phyloP scores from a whole-genome alignment of 805 yeast genomes.

The Cyberlindnera misumaiensis region DNA sequence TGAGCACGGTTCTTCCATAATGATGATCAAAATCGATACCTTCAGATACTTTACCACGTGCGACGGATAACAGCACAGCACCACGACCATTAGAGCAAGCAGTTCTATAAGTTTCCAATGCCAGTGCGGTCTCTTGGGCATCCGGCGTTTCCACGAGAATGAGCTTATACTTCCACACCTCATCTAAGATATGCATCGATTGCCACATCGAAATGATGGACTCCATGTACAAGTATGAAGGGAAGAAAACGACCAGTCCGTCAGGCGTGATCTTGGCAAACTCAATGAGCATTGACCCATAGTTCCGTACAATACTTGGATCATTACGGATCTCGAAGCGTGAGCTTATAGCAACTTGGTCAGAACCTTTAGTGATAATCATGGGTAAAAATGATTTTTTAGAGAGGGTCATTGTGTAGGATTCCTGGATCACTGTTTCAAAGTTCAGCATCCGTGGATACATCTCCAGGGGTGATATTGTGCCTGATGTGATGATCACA shows the following conservation, averaged over 20 bases:
- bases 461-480: constrained; percentile 97
- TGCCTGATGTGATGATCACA: constrained; percentile 93
- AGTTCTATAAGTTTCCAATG: constrained; percentile 88
- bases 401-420: constrained; percentile 93
- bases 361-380: constrained; percentile 96
- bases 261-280: constrained; percentile 95
- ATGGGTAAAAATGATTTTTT: constrained; percentile 89
- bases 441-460: constrained; percentile 95
- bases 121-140: constrained; percentile 95
- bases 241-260: constrained; percentile 96
- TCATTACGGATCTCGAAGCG: constrained; percentile 95
- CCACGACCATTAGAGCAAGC: constrained; percentile 98
- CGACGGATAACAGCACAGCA: constrained; percentile 91
- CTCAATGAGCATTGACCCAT: constrained; percentile 87
- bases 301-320: constrained; percentile 95
- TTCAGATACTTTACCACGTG: constrained; percentile 98
- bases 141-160: constrained; percentile 97
- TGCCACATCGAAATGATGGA: constrained; percentile 98
- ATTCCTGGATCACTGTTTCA: constrained; percentile 88
- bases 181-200: constrained; percentile 95
- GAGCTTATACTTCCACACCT: constrained; percentile 95
- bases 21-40: constrained; percentile 99
- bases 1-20: constrained; percentile 92
- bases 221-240: constrained; percentile 96
- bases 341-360: constrained; percentile 94